Evolutionary conservation across 2,329 filamentous ascomycete genomes (phyloP).

Genomic region (Calonectria leucothoes): DNA sequence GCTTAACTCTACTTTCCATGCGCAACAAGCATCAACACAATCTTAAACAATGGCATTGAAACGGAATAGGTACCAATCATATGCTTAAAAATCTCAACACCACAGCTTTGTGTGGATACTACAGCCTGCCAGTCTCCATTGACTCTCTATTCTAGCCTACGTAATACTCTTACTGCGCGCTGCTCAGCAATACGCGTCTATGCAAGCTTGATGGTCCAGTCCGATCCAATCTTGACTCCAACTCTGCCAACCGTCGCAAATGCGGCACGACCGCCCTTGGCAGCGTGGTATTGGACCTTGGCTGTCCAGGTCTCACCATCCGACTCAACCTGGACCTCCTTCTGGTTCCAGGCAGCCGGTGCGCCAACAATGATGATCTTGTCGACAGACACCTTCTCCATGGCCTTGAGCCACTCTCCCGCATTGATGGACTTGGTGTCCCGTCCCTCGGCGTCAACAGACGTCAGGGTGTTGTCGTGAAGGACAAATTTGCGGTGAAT

Average conservation of each 20-base stretch:
- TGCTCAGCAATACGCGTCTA: constrained; percentile 22
- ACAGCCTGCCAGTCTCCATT: constrained; percentile 16
- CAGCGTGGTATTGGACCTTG: constrained; percentile 69
- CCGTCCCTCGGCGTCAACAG: constrained; percentile 72
- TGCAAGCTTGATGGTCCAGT: constrained; percentile 61
- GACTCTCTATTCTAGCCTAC: constrained; percentile 34
- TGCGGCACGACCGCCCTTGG: constrained; percentile 58
- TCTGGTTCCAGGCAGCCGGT: constrained; percentile 76
- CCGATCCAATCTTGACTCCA: constrained; percentile 62
- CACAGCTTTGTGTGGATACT: constrained; percentile 18
- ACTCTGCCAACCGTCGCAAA: constrained; percentile 66
- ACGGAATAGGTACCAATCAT: background rate
- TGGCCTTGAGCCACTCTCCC: constrained; percentile 81
- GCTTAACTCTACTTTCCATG: constrained; percentile 5
- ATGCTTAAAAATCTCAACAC: background rate
- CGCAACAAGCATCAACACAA: background rate
- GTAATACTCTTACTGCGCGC: constrained; percentile 20
- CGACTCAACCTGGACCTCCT: constrained; percentile 66
- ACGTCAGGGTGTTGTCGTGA: constrained; percentile 69
- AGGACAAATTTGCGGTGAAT: constrained; percentile 87
- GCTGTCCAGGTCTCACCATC: constrained; percentile 66
- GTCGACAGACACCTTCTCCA: constrained; percentile 83
- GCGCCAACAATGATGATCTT: constrained; percentile 87
- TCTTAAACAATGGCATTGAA: background rate
- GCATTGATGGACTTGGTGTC: constrained; percentile 64